Percentiles rank a stretch among this genome's conserved stretches.
Conservation (phyloP, 2,329 filamentous ascomycete species). For the Berkeleyomyces basicola region DNA sequence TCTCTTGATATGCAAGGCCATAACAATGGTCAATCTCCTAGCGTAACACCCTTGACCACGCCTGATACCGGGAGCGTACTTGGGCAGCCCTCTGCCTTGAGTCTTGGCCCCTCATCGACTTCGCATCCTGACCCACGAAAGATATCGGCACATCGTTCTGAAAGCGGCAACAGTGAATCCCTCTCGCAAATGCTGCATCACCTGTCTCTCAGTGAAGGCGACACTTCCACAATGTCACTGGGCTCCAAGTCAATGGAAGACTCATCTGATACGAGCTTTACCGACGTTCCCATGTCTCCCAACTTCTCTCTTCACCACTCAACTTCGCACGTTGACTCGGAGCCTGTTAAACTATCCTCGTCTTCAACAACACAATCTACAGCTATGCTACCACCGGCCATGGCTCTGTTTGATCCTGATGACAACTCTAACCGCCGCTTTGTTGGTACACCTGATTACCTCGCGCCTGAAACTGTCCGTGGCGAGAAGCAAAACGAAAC, state of each 20-base stretch:
- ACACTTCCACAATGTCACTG: slow-evolving; percentile 23
- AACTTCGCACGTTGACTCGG: slow-evolving; percentile 1
- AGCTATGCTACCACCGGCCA: slow-evolving; percentile 72
- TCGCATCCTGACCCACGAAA: slow-evolving; percentile 33
- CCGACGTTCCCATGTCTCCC: slow-evolving; percentile 62
- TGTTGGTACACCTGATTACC: slow-evolving; percentile 90
- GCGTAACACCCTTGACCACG: slow-evolving; percentile 71
- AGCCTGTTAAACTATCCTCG: slow-evolving; percentile 24
- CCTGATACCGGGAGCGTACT: slow-evolving; percentile 48
- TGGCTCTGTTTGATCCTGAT: slow-evolving; percentile 78
- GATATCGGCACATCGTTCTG: slow-evolving; percentile 64
- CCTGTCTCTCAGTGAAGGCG: slow-evolving; percentile 54
- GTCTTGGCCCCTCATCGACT: slow-evolving; percentile 37
- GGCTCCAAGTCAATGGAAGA: slow-evolving; percentile 48
- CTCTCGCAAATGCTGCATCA: slow-evolving; percentile 67
- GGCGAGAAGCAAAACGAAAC: slow-evolving; percentile 92
- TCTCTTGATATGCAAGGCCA: slow-evolving; percentile 59
- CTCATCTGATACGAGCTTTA: slow-evolving; percentile 20
- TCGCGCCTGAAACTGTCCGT: slow-evolving; percentile 91
- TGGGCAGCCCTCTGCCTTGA: slow-evolving; percentile 91
- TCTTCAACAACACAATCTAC: slow-evolving; percentile 34
- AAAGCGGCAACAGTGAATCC: slow-evolving; percentile 80
- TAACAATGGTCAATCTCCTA: slow-evolving; percentile 50
- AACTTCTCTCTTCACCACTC: slow-evolving; percentile 32
- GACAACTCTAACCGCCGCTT: slow-evolving; percentile 75